Percentiles rank a stretch among this genome's conserved stretches.
phyloP scores from a whole-genome alignment of 805 yeast species.

The Schizosaccharomyces pombe region ASM294v3 CU329670.1:1783501-1784000 shows the following conservation, averaged over 20 bases:
- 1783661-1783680: conserved; percentile 99
- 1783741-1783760: conserved; percentile 92
- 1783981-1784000: conserved; percentile 94
- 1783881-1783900: conserved; percentile 96
- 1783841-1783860: conserved; percentile 96
- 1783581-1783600: conserved; percentile 94
- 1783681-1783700: conserved; percentile 97
- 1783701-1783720: conserved; percentile 97
- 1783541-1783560: conserved; percentile 94
- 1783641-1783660: conserved; percentile 89
- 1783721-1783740: conserved; percentile 85
- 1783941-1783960: conserved; percentile 84
- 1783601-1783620: conserved; percentile 88
- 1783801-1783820: conserved; percentile 68
- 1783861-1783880: conserved; percentile 89
- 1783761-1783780: conserved; percentile 87
- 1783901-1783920: conserved; percentile 90
- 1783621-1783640: conserved; percentile 89
- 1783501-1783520: conserved; percentile 34
- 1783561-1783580: conserved; percentile 91
- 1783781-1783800: conserved; percentile 96
- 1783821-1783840: conserved; percentile 81
- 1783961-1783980: conserved; percentile 92
- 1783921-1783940: conserved; percentile 96
- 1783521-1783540: conserved; percentile 51